Evolutionary conservation across 148 eudicot genomes (phyloP).

Genomic region (Nyssa sinensis): DNA sequence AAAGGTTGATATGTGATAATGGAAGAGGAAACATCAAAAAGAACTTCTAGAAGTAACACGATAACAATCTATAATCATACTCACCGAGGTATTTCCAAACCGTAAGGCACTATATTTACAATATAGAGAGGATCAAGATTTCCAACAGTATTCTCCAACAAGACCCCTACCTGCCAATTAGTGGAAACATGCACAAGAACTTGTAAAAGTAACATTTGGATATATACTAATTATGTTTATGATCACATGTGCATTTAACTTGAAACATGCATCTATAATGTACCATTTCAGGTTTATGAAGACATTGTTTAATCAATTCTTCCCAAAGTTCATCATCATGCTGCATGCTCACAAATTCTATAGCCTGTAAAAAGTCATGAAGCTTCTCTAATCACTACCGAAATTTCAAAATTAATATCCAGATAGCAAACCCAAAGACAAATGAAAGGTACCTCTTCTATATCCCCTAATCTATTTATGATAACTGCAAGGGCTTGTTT

Average conservation of each 20-base stretch:
- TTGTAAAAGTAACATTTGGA: neutral
- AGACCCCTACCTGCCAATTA: constrained; percentile 71
- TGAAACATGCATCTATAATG: neutral
- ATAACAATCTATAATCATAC: constrained; percentile 17
- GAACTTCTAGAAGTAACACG: neutral
- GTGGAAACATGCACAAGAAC: neutral
- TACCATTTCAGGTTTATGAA: constrained; percentile 98
- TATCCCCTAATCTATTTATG: constrained; percentile 81
- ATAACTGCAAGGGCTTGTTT: constrained; percentile 92
- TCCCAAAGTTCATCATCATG: constrained; percentile 98
- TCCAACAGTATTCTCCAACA: constrained; percentile 96
- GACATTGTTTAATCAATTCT: constrained; percentile 78
- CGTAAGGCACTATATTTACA: constrained; percentile 91
- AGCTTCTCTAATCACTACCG: neutral
- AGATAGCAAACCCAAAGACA: neutral
- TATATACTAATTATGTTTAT: neutral
- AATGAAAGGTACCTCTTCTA: constrained; percentile 66
- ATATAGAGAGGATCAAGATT: constrained; percentile 94
- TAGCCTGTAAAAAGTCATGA: constrained; percentile 57
- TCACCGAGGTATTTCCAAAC: constrained; percentile 94
- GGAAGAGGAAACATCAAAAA: neutral
- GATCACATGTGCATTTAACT: constrained; percentile 1
- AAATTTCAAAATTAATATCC: neutral
- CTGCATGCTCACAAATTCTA: constrained; percentile 94
- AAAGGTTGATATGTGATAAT: neutral